Conservation (phyloP, 164 flowering plant species). For the Vitis rupestris region DNA sequence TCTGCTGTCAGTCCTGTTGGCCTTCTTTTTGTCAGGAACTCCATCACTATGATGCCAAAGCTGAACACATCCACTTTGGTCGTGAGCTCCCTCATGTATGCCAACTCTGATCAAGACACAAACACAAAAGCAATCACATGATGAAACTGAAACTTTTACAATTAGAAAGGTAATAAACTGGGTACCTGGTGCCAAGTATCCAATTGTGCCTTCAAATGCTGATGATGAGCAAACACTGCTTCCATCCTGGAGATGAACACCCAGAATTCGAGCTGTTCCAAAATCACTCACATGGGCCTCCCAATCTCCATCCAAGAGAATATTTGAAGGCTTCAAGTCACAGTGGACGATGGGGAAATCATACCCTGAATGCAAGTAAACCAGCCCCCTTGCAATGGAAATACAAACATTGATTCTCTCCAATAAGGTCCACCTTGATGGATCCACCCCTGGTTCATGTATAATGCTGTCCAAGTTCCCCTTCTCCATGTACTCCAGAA, state of each 20-base stretch:
- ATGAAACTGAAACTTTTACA: background rate
- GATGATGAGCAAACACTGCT: constrained; percentile 44
- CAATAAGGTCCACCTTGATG: constrained; percentile 45
- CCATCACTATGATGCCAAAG: constrained; percentile 76
- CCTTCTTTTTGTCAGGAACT: constrained; percentile 59
- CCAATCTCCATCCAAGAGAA: constrained; percentile 59
- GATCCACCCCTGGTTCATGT: constrained; percentile 40
- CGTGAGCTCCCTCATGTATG: constrained; percentile 70
- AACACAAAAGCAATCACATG: background rate
- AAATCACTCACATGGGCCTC: constrained; percentile 86
- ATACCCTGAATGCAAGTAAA: constrained; percentile 70
- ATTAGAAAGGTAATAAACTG: background rate
- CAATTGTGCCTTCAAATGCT: constrained; percentile 83
- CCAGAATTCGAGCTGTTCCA: constrained; percentile 82
- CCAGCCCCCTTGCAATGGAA: constrained; percentile 63
- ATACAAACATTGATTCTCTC: constrained; percentile 49
- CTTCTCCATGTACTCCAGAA: constrained; percentile 76
- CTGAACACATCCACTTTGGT: constrained; percentile 87
- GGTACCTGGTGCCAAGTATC: constrained; percentile 92
- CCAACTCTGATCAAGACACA: constrained; percentile 52
- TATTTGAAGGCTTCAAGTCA: constrained; percentile 83
- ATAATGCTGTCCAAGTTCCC: constrained; percentile 71
- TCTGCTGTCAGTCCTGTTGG: constrained; percentile 64
- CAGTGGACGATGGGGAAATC: constrained; percentile 74
- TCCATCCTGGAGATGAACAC: constrained; percentile 47